Base-by-base conservation (phyloP, 2,329 filamentous ascomycete species). In the Pyricularia sp. region DNA sequence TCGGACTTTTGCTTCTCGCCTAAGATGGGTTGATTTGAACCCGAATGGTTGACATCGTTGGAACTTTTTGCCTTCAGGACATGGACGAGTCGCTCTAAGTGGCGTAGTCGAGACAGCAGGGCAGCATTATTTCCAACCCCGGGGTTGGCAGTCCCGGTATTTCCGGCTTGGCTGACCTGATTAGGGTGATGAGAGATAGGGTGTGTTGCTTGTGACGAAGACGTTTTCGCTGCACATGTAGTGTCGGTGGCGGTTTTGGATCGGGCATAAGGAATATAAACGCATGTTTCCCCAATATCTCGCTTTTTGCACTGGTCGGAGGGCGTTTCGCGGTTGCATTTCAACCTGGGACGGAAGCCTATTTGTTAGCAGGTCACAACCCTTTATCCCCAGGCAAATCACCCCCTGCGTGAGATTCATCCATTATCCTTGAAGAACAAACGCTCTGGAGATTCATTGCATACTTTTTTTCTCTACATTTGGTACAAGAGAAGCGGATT, bases 381-480 rank as follows among this genome's bases (percentile, higher is more conserved):
- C 1, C 26, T 12, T 17, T 26, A 28, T 14, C 23, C 23, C 58
- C 9, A 2, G 23, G n/a, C 25, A 28, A 11, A n/a, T 20, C 20
- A 20, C 20, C 33, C 4, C 36, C 36, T 17, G 17, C 6, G 36
- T 42, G 36, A 4, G 14, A 14, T 20, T 14, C 14, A 55, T n/a
- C 6, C 42, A 55, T 55, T 20, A n/a, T n/a, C 42, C 17, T n/a
- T 61, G 12, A 26, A 61, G n/a, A 17, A 61, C 23, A n/a, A 25
- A 14, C 26, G 55, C 25, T 25, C 10, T 26, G 23, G 23, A 25
- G n/a, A 26, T 25, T 17, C 11, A 6, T 61, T 61, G 58, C 74
- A 73, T 42, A 78, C 77, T 78, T 78, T 68, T 78, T 78, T 26
- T 77, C 76, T 11, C 77, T 73, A 68, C 77, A 78, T 11, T 72